Evolutionary conservation across 768 basidiomycete species (phyloP).

Genomic region (Artomyces pyxidatus): DNA sequence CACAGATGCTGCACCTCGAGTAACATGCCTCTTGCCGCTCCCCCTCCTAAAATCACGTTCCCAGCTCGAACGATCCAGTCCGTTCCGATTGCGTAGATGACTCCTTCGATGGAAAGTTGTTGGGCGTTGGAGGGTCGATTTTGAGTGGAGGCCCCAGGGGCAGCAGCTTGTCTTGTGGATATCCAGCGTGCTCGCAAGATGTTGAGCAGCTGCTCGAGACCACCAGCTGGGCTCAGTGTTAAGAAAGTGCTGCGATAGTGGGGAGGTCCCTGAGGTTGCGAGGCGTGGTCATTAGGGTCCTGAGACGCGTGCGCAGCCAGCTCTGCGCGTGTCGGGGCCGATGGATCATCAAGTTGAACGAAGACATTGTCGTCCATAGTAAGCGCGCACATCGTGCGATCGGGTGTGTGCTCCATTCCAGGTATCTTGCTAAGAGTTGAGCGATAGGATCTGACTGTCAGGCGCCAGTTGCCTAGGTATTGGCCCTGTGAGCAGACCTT

Average conservation of each 20-base stretch:
- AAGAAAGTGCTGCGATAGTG: slow-evolving; percentile 76
- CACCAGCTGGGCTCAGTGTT: slow-evolving; percentile 65
- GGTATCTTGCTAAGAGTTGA: slow-evolving; percentile 57
- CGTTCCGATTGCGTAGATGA: slow-evolving; percentile 65
- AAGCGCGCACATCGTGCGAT: slow-evolving; percentile 67
- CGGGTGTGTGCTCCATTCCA: slow-evolving; percentile 41
- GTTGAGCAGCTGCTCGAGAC: slow-evolving; percentile 64
- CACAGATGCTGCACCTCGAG: slow-evolving; percentile 48
- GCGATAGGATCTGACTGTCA: slow-evolving; percentile 66
- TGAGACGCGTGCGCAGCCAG: slow-evolving; percentile 34
- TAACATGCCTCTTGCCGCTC: slow-evolving; percentile 75
- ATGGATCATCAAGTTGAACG: slow-evolving; percentile 69
- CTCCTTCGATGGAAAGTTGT: slow-evolving; percentile 67
- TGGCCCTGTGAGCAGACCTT: slow-evolving; percentile 38
- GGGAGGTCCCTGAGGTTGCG: slow-evolving; percentile 24
- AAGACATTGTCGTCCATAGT: slow-evolving; percentile 79
- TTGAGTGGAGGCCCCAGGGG: slow-evolving; percentile 28
- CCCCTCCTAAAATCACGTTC: slow-evolving; percentile 68
- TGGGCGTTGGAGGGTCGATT: slow-evolving; percentile 44
- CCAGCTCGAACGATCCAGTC: slow-evolving; percentile 80
- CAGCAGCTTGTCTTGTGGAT: slow-evolving; percentile 35
- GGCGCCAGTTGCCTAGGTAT: slow-evolving; percentile 55
- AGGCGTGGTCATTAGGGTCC: slow-evolving; percentile 5
- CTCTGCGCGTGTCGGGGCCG: slow-evolving; percentile 60
- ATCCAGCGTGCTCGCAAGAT: slow-evolving; percentile 75